phyloP scores from a whole-genome alignment of 495 filamentous ascomycete species.

The Penicillium mononematosum region DNA sequence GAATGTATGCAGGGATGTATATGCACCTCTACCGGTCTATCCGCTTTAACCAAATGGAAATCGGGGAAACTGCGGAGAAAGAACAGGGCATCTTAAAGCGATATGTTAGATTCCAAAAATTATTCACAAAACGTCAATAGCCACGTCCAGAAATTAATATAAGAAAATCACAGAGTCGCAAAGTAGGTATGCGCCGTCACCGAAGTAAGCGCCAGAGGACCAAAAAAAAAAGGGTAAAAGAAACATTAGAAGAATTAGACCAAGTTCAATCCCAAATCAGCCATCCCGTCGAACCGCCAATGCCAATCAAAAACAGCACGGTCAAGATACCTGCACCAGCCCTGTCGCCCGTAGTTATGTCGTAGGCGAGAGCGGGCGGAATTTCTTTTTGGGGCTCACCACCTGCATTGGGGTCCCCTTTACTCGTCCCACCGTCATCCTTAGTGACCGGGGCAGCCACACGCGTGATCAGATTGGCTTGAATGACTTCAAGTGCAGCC shows the following conservation, averaged over 20 bases:
- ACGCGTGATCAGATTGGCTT: conserved; percentile 54
- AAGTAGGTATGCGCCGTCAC: not conserved
- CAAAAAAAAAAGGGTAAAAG: not conserved
- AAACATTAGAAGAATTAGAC: not conserved
- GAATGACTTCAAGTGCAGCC: conserved; percentile 66
- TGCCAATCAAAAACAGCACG: conserved; percentile 27
- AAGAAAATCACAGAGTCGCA: not conserved
- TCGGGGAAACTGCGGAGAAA: not conserved
- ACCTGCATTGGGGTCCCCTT: conserved; percentile 69
- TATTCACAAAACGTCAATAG: conserved; percentile 22
- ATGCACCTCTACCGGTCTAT: not conserved
- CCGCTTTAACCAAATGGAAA: not conserved
- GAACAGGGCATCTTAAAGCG: not conserved
- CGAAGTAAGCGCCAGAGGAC: not conserved
- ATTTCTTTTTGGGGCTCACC: conserved; percentile 15
- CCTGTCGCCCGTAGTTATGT: conserved; percentile 31
- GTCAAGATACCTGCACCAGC: conserved; percentile 39
- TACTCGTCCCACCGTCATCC: conserved; percentile 70
- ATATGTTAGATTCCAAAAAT: conserved; percentile 9
- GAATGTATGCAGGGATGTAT: not conserved
- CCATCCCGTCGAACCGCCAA: conserved; percentile 35
- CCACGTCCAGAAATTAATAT: not conserved
- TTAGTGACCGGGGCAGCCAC: conserved; percentile 59
- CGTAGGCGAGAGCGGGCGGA: conserved; percentile 17
- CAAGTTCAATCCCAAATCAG: conserved; percentile 31